These are phyloP conservation scores for Saturnispora kantuleensis DNA, from an alignment of 805 yeast species.

Conservation along the genomic window DNA sequence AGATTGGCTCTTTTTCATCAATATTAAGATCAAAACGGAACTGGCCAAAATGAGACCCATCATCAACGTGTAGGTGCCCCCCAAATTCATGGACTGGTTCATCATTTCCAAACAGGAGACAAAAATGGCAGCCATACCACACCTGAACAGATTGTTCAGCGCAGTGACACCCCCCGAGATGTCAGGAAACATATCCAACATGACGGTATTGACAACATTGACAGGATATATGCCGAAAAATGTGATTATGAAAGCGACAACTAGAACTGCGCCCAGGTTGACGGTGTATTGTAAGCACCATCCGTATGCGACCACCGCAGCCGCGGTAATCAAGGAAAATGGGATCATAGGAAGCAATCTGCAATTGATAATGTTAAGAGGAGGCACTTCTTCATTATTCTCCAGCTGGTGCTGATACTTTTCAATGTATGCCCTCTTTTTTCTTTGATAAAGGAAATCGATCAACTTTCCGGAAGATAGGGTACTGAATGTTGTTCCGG, in stretches of 20 bases:
- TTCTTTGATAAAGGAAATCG: slow-evolving; percentile 38
- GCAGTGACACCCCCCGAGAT: slow-evolving; percentile 69
- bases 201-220: slow-evolving; percentile 49
- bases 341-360: slow-evolving; percentile 39
- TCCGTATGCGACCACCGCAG: slow-evolving; percentile 44
- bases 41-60: slow-evolving; percentile 33
- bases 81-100: slow-evolving; percentile 47
- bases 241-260: slow-evolving; percentile 49
- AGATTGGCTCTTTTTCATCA: slow-evolving; percentile 16
- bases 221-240: slow-evolving; percentile 49
- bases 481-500: slow-evolving; percentile 55
- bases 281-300: slow-evolving; percentile 54
- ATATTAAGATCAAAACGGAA: slow-evolving; percentile 9
- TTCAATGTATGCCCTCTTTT: slow-evolving; percentile 25
- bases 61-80: slow-evolving; percentile 73
- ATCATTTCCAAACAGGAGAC: slow-evolving; percentile 58
- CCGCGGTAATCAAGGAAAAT: slow-evolving; percentile 34
- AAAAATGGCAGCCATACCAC: slow-evolving; percentile 61
- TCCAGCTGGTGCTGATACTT: slow-evolving; percentile 12
- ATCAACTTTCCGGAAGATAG: slow-evolving; percentile 46
- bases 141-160: slow-evolving; percentile 60
- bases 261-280: slow-evolving; percentile 44
- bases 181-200: slow-evolving; percentile 69
- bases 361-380: slow-evolving; percentile 46
- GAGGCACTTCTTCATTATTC: slow-evolving; percentile 18